Conservation (phyloP, 441 rosid species). For the Gossypium davidsonii region DNA sequence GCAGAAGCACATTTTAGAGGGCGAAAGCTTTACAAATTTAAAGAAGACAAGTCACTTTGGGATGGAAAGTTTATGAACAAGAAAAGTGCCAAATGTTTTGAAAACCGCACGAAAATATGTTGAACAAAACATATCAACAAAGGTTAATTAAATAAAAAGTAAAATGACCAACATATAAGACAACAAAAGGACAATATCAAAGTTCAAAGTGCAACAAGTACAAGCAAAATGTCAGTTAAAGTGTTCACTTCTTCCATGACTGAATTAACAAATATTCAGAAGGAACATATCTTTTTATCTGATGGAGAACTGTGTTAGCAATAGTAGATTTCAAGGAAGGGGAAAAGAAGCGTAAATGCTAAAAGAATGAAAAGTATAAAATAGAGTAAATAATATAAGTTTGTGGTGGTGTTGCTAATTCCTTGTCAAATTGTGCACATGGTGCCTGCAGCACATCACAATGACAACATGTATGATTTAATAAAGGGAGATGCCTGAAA, state of each 20-base stretch:
- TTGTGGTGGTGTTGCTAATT: background rate
- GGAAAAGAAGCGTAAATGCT: background rate
- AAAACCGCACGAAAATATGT: background rate
- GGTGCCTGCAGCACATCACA: background rate
- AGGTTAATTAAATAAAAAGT: background rate
- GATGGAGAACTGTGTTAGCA: background rate
- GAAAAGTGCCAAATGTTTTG: background rate
- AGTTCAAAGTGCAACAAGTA: background rate
- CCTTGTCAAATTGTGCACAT: background rate
- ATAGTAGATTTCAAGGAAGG: background rate
- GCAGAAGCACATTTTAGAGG: slow-evolving; percentile 3
- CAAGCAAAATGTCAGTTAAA: background rate
- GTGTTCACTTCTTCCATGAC: background rate
- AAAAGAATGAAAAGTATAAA: background rate
- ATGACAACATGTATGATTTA: background rate
- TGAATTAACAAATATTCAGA: background rate
- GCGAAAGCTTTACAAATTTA: background rate
- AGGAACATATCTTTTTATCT: background rate
- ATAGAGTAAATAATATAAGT: background rate
- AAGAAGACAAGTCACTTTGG: background rate
- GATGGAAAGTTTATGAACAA: background rate
- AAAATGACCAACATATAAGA: background rate
- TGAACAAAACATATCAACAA: background rate
- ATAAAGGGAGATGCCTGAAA: background rate
- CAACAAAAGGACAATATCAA: background rate